These are phyloP conservation scores for Epichloe elymi DNA, from an alignment of 2,329 filamentous ascomycete species.

Conservation along the genomic window DNA sequence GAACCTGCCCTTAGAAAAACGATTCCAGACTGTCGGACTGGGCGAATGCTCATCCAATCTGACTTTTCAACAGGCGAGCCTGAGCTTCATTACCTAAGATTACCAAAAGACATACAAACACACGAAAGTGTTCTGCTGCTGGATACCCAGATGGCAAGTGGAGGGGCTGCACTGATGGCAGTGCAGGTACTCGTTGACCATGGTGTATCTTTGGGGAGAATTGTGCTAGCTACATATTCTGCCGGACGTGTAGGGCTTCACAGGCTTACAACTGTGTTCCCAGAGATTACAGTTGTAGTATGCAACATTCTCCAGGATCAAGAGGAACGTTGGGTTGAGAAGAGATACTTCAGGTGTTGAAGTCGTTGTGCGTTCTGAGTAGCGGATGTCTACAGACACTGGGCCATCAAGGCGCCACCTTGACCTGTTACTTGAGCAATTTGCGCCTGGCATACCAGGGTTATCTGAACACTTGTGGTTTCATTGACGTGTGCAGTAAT, in stretches of 20 bases:
- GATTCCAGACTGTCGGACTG: conserved; percentile 83
- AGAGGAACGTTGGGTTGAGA: conserved; percentile 82
- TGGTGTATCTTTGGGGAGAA: conserved; percentile 69
- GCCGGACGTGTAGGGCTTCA: conserved; percentile 76
- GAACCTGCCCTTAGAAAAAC: conserved; percentile 81
- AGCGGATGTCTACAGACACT: no score
- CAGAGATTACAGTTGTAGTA: conserved; percentile 74
- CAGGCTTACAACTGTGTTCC: conserved; percentile 77
- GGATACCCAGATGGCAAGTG: conserved; percentile 89
- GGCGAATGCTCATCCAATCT: conserved; percentile 82
- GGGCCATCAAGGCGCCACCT: not conserved
- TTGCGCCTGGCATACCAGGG: no score
- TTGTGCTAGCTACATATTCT: conserved; percentile 87
- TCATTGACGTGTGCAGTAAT: no score
- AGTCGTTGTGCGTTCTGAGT: not conserved
- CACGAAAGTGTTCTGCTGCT: conserved; percentile 76
- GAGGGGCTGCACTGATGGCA: conserved; percentile 79
- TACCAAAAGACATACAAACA: conserved; percentile 58
- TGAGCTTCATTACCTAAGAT: conserved; percentile 77
- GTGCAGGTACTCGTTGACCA: conserved; percentile 93
- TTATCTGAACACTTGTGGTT: no score
- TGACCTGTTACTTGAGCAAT: not conserved
- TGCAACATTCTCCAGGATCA: conserved; percentile 69
- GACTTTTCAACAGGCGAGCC: conserved; percentile 77
- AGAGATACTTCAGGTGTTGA: conserved; percentile 78